Percentiles rank a stretch among this genome's conserved stretches.
These are phyloP conservation scores for Lachnellula hyalina DNA, from an alignment of 2,329 filamentous ascomycete genomes.

Conservation along the genomic window DNA sequence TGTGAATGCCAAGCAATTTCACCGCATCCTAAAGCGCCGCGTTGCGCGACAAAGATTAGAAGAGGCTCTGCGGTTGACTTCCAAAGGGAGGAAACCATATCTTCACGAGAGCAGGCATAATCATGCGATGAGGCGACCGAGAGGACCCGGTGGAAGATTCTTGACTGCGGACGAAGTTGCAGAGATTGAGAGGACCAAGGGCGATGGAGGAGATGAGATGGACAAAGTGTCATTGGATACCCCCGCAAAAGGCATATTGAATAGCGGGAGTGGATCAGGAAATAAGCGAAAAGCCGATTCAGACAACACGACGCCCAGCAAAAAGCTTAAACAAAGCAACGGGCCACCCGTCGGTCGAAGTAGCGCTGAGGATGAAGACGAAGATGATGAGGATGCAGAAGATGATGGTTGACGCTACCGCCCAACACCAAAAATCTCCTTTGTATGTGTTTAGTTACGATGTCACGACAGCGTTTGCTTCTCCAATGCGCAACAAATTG, in stretches of 20 bases:
- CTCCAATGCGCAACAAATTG: background rate
- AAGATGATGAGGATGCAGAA: constrained; percentile 32
- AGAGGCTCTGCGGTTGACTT: constrained; percentile 84
- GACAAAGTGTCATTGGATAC: constrained; percentile 33
- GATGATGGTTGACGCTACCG: constrained; percentile 21
- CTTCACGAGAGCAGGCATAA: constrained; percentile 97
- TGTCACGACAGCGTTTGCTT: constrained; percentile 26
- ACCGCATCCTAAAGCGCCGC: constrained; percentile 89
- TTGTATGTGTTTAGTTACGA: constrained; percentile 26
- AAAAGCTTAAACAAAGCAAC: constrained; percentile 42
- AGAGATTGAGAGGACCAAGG: constrained; percentile 67
- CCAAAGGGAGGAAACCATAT: constrained; percentile 94
- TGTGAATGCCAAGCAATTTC: constrained; percentile 98
- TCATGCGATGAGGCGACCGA: constrained; percentile 91
- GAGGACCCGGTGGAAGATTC: constrained; percentile 91
- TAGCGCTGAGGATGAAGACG: constrained; percentile 35
- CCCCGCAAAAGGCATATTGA: constrained; percentile 28
- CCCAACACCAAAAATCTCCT: constrained; percentile 10
- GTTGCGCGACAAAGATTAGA: constrained; percentile 91
- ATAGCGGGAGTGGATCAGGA: constrained; percentile 33
- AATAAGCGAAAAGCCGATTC: constrained; percentile 58
- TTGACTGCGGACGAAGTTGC: constrained; percentile 94
- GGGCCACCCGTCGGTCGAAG: constrained; percentile 18
- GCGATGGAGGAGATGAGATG: constrained; percentile 34
- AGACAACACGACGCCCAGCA: constrained; percentile 43